Evolutionary conservation across 202 grass and related monocot species (phyloP).

Genomic region (Digitaria exilis): DNA sequence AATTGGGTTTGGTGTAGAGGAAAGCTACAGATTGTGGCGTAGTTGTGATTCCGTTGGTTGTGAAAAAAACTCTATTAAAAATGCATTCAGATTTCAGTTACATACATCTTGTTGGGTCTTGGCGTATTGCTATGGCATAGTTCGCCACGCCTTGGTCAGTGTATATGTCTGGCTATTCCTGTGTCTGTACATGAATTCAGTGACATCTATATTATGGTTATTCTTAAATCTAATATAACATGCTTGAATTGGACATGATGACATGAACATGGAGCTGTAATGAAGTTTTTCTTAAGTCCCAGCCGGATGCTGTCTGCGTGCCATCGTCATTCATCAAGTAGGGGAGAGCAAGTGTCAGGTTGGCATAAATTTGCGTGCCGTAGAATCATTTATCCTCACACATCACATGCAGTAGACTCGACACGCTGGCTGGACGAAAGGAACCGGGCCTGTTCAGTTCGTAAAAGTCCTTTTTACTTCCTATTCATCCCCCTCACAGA

Average conservation of each 20-base stretch:
- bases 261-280: not conserved
- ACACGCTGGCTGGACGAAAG: too few relatives aligned
- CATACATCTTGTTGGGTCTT: not conserved
- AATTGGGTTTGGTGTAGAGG: conserved; percentile 37
- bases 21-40: conserved; percentile 39
- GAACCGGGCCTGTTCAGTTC: too few relatives aligned
- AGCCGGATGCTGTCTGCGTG: not conserved
- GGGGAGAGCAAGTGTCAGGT: too few relatives aligned
- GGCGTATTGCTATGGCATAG: not conserved
- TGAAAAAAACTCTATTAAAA: conserved; percentile 21
- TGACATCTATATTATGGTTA: not conserved
- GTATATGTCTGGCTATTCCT: not conserved
- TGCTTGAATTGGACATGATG: not conserved
- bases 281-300: not conserved
- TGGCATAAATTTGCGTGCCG: not conserved
- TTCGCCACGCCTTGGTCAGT: not conserved
- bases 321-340: not conserved
- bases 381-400: not conserved
- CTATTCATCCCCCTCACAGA: too few relatives aligned
- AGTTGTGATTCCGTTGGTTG: conserved; percentile 28
- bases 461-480: too few relatives aligned
- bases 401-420: too few relatives aligned
- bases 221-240: not conserved
- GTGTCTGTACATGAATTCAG: conserved; percentile 24
- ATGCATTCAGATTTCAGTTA: not conserved